These are phyloP conservation scores for Scheffersomyces lignosus DNA, from an alignment of 805 yeast species.

Conservation along the genomic window DNA sequence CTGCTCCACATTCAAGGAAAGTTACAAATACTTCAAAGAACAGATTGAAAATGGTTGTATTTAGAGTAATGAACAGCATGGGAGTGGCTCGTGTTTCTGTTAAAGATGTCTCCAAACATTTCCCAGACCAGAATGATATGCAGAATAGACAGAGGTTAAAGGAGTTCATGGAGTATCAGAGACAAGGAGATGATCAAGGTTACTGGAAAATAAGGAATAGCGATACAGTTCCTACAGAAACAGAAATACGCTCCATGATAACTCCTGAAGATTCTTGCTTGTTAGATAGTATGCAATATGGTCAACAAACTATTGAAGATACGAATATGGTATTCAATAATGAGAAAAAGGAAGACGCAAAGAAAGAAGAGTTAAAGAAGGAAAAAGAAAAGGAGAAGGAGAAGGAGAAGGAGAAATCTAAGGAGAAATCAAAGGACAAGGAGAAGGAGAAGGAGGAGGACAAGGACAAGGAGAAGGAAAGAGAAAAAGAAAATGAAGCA, in stretches of 20 bases:
- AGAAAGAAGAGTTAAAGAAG: constrained; percentile 13
- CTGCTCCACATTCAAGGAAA: constrained; percentile 96
- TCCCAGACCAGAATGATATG: constrained; percentile 97
- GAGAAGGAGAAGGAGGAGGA: constrained; percentile 13
- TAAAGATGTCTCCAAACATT: constrained; percentile 84
- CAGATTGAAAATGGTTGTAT: constrained; percentile 90
- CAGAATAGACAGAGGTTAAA: constrained; percentile 93
- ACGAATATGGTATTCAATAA: constrained; percentile 53
- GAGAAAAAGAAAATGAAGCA: constrained; percentile 17
- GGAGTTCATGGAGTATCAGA: constrained; percentile 96
- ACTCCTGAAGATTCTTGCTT: constrained; percentile 88
- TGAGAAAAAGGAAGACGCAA: constrained; percentile 30
- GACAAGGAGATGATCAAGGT: constrained; percentile 93
- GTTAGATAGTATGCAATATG: constrained; percentile 88
- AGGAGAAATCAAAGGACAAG: constrained; percentile 41
- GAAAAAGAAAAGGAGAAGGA: constrained; percentile 20
- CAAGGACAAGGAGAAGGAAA: constrained; percentile 19
- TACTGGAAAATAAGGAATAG: constrained; percentile 79
- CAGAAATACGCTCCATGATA: constrained; percentile 76
- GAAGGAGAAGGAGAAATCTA: constrained; percentile 39
- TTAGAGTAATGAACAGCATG: constrained; percentile 74
- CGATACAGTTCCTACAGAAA: constrained; percentile 69
- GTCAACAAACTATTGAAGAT: constrained; percentile 87
- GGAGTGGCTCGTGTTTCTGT: constrained; percentile 76
- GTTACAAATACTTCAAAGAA: constrained; percentile 92